Evolutionary conservation across 805 yeast genomes (phyloP), one percentile per base, ranked within the genome.

Genomic region (Cephaloascus fragrans): DNA sequence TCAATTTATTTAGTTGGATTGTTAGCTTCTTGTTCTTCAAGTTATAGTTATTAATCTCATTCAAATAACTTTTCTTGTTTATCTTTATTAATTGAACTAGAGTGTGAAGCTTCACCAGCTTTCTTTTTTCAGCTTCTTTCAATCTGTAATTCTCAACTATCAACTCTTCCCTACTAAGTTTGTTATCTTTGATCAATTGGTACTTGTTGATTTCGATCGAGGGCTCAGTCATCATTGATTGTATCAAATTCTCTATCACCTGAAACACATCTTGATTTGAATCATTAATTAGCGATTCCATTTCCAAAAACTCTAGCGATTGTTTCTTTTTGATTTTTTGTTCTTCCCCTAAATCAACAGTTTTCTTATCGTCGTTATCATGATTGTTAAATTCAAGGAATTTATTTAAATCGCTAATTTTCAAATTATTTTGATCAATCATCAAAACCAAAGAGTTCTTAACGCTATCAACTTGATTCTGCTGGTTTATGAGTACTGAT

Each of bases 1-100:
- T 75, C 39, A 79, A 53, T 41, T 71, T 69, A 2, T 63, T 61
- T 4, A 66, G 68, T 46, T 80, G 78, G 35, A 62, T 62, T 37
- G 71, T 72, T 40, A 77, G 55, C 36, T 70, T n/a, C 57, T 62
- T 35, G 57, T 31, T 31, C 33, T 31, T 16, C 33, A 31, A 31
- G 8, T n/a, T 16, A 6, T 9, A 43, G 14, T 54, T 50, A 3
- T 47, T 49, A 3, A 59, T 47, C 1, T 50, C 41, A 4, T 37
- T 34, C 35, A 43, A 45, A 32, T 53, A 40, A n/a, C 44, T 31
- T 14, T 16, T 14, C 18, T 31, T 16, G 8, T 14, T n/a, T 9
- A 14, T 8, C 15, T 16, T 14, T 8, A 31, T 31, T 16, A 31
- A 31, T 6, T 16, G 8, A 6, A 31, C 8, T 9, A 14, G 18